Conservation (phyloP, 441 rosid genomes). For the Jatropha podagrica region DNA sequence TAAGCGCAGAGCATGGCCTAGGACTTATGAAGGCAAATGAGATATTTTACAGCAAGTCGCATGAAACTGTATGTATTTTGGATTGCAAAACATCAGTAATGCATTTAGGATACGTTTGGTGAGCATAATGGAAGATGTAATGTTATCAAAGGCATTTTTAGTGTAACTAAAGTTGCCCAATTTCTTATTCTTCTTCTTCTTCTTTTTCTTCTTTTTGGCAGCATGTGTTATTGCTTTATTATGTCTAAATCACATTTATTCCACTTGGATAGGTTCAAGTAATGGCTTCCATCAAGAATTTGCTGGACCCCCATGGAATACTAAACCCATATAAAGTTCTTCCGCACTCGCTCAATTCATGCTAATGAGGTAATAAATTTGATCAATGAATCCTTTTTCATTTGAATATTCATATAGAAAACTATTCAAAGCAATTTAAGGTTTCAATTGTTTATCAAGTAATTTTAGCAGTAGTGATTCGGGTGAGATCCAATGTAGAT, state of each 20-base stretch:
- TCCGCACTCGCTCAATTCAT: conserved; percentile 42
- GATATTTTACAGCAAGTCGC: conserved; percentile 80
- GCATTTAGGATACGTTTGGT: background rate
- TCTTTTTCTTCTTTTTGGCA: background rate
- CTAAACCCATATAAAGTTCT: conserved; percentile 91
- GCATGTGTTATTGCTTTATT: background rate
- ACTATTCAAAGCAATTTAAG: background rate
- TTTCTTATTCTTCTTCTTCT: no score
- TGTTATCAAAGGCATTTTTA: no score
- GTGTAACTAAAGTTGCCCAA: no score
- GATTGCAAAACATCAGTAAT: background rate
- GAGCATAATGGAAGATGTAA: no score
- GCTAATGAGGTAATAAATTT: conserved; percentile 33
- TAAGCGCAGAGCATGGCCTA: conserved; percentile 93
- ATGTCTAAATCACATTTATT: conserved; percentile 15
- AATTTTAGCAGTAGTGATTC: background rate
- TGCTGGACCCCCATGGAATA: conserved; percentile 79
- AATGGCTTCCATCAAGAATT: conserved; percentile 74
- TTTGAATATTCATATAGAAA: background rate
- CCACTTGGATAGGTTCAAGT: conserved; percentile 51
- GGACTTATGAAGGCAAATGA: conserved; percentile 94
- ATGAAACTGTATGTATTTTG: conserved; percentile 55
- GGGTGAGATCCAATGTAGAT: background rate
- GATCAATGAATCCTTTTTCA: conserved; percentile 4
- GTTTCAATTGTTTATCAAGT: background rate